These are phyloP conservation scores for Acanthamoeba lenticulata DNA, from an alignment of 208 protist genomes.

Conservation along the genomic window DNA sequence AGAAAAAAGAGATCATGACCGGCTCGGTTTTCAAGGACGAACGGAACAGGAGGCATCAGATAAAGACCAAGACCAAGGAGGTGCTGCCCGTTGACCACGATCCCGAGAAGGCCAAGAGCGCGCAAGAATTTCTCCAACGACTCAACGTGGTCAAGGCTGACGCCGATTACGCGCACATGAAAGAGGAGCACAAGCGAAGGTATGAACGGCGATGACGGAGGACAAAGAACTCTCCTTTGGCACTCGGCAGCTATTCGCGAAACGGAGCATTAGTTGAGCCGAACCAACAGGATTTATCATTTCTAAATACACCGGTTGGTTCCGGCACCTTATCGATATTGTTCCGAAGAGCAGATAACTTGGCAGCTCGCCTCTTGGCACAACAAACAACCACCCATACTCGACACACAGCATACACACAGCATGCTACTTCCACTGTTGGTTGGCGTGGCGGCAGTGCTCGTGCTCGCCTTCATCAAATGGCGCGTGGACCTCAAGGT, in stretches of 20 bases:
- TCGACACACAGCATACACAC: too few species aligned
- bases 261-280: too few species aligned
- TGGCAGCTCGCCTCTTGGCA: too few species aligned
- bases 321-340: too few species aligned
- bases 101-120: neutral
- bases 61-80: conserved; percentile 4
- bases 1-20: neutral
- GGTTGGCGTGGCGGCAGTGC: neutral
- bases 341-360: too few species aligned
- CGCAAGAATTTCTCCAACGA: neutral
- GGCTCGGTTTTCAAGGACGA: neutral
- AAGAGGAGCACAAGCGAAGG: neutral
- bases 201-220: too few species aligned
- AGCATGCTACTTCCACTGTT: too few species aligned
- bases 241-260: too few species aligned
- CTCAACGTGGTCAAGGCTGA: neutral
- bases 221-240: too few species aligned
- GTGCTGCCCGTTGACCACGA: neutral
- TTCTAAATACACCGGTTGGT: too few species aligned
- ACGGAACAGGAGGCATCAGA: neutral
- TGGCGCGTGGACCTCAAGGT: neutral
- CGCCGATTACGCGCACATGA: neutral
- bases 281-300: too few species aligned
- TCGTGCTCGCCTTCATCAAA: neutral
- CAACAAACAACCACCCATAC: too few species aligned